phyloP scores from a whole-genome alignment of 2,329 filamentous ascomycete genomes.

The Penicillium sp. region DNA sequence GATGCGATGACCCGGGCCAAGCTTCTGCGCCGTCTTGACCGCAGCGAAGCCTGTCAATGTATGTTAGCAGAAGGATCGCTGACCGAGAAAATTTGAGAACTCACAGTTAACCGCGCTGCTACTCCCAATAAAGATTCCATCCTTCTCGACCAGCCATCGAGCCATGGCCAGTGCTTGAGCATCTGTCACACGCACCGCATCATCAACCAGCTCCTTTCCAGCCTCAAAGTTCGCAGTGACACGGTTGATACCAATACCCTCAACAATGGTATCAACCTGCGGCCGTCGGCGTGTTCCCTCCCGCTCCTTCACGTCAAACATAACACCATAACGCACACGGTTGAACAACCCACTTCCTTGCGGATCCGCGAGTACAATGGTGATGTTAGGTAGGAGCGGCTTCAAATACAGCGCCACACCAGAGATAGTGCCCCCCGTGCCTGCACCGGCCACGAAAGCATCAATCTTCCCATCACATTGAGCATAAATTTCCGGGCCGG shows the following conservation, averaged over 20 bases:
- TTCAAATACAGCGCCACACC: slow-evolving; percentile 86
- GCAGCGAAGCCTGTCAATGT: slow-evolving; percentile 50
- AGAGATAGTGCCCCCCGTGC: slow-evolving; percentile 90
- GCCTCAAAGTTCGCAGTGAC: slow-evolving; percentile 92
- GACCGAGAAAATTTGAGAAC: slow-evolving; percentile 30
- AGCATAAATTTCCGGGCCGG: slow-evolving; percentile 83
- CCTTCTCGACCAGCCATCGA: slow-evolving; percentile 92
- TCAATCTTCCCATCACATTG: slow-evolving; percentile 77
- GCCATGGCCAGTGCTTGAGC: slow-evolving; percentile 91
- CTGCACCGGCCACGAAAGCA: slow-evolving; percentile 90
- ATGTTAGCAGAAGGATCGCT: slow-evolving; percentile 9
- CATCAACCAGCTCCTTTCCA: slow-evolving; percentile 82
- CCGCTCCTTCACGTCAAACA: slow-evolving; percentile 86
- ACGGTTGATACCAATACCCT: slow-evolving; percentile 93
- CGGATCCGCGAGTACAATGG: slow-evolving; percentile 85
- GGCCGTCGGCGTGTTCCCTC: slow-evolving; percentile 87
- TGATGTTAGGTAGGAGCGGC: slow-evolving; percentile 64
- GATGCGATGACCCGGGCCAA: slow-evolving; percentile 54
- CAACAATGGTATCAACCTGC: slow-evolving; percentile 94
- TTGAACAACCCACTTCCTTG: slow-evolving; percentile 94
- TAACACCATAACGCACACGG: slow-evolving; percentile 87
- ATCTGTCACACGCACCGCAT: slow-evolving; percentile 86
- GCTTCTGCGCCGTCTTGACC: slow-evolving; percentile 49
- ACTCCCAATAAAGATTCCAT: slow-evolving; percentile 92
- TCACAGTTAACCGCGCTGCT: slow-evolving; percentile 94